These are phyloP conservation scores for Beauveria varroae DNA, from an alignment of 2,329 filamentous ascomycete genomes.

Conservation along the genomic window DNA sequence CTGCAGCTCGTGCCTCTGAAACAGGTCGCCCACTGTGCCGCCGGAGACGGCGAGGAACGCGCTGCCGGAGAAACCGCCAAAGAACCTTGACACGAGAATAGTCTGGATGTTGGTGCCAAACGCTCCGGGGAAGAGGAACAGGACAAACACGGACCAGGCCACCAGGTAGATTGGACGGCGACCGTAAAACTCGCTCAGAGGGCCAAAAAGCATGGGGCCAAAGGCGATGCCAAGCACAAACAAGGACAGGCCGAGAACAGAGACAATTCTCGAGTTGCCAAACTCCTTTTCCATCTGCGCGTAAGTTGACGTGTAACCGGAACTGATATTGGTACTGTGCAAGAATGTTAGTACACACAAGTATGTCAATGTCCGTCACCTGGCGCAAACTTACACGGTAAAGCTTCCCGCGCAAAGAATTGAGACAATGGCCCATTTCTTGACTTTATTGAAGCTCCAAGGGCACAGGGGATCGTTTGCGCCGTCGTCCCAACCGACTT, in stretches of 20 bases:
- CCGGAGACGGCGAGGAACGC: conserved; percentile 69
- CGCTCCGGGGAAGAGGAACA: conserved; percentile 77
- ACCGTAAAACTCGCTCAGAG: conserved; percentile 72
- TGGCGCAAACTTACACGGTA: conserved; percentile 62
- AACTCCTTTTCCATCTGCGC: conserved; percentile 69
- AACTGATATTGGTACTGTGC: conserved; percentile 71
- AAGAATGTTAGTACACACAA: conserved; percentile 6
- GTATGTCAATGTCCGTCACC: not conserved
- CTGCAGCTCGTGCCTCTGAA: conserved; percentile 59
- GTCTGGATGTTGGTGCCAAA: conserved; percentile 76
- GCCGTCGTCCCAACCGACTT: conserved; percentile 67
- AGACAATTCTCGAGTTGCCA: conserved; percentile 59
- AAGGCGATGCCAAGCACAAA: conserved; percentile 71
- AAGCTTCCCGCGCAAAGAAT: conserved; percentile 69
- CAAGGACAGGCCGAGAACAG: conserved; percentile 71
- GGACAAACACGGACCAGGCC: conserved; percentile 65
- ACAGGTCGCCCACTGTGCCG: conserved; percentile 78
- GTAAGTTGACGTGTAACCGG: conserved; percentile 85
- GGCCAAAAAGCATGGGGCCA: conserved; percentile 56
- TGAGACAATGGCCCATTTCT: conserved; percentile 72
- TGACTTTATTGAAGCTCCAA: conserved; percentile 54
- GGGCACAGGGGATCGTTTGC: conserved; percentile 69
- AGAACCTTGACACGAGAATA: conserved; percentile 69
- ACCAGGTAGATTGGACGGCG: conserved; percentile 72
- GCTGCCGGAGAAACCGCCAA: conserved; percentile 64